A percentile compares a stretch with the other conserved stretches of the same genome.
Evolutionary conservation across 805 yeast species (phyloP).

Genomic region (Yarrowia alimentaria): DNA sequence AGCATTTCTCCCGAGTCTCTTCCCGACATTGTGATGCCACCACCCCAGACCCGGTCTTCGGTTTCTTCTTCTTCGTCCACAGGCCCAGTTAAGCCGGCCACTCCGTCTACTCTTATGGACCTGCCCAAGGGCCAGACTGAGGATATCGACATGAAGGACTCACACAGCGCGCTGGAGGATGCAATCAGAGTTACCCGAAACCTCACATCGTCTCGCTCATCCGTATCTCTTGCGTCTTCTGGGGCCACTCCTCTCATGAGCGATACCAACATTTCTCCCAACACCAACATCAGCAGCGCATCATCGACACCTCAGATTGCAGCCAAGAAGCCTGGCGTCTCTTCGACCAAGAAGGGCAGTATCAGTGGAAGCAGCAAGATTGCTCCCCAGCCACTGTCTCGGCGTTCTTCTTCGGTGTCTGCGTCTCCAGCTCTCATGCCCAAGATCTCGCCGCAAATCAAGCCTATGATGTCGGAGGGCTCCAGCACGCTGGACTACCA

Average conservation of each 20-base stretch:
- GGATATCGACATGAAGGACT: slow-evolving; percentile 21
- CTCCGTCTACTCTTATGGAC: slow-evolving; percentile 26
- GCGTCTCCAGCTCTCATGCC: slow-evolving; percentile 36
- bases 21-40: slow-evolving; percentile 31
- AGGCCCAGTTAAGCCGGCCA: slow-evolving; percentile 22
- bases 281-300: slow-evolving; percentile 14
- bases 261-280: slow-evolving; percentile 9
- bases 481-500: slow-evolving; percentile 27
- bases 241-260: slow-evolving; percentile 27
- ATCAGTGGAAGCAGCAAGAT: slow-evolving; percentile 3
- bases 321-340: slow-evolving; percentile 7
- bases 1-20: slow-evolving; percentile 22
- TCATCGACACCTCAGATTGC: slow-evolving; percentile 16
- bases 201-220: slow-evolving; percentile 11
- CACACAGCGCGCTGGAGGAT: slow-evolving; percentile 22
- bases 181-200: slow-evolving; percentile 24
- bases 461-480: slow-evolving; percentile 27
- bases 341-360: slow-evolving; percentile 8
- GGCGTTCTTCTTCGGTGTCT: slow-evolving; percentile 28
- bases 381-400: slow-evolving; percentile 8
- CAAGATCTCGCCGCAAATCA: slow-evolving; percentile 34
- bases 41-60: slow-evolving; percentile 25
- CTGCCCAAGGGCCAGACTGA: slow-evolving; percentile 17
- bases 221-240: slow-evolving; percentile 11
- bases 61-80: neutral